phyloP scores from a whole-genome alignment of 768 basidiomycete species.

The Kwoniella botswanensis region DNA sequence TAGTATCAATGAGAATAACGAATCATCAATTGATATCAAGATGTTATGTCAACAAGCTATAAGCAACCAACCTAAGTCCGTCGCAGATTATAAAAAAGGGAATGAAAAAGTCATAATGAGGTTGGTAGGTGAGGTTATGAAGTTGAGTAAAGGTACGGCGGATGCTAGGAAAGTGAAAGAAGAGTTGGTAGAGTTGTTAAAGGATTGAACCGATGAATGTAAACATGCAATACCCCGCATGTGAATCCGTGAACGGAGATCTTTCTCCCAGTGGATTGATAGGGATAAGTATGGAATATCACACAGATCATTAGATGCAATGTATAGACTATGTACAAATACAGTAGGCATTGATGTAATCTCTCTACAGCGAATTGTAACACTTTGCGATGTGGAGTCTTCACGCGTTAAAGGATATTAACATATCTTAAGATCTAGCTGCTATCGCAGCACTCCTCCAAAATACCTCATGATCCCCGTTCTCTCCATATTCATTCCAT shows the following conservation, averaged over 20 bases:
- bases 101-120: slow-evolving; percentile 78
- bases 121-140: slow-evolving; percentile 85
- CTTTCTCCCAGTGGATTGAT: too few relatives aligned
- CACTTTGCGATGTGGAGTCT: too few relatives aligned
- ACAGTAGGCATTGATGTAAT: too few relatives aligned
- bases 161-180: slow-evolving; percentile 69
- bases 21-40: slow-evolving; percentile 43
- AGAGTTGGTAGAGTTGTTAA: slow-evolving; percentile 58
- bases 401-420: too few relatives aligned
- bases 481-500: slow-evolving; percentile 36
- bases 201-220: slow-evolving; percentile 5
- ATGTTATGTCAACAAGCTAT: slow-evolving; percentile 71
- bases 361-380: too few relatives aligned
- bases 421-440: neutral
- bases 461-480: slow-evolving; percentile 14
- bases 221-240: too few relatives aligned
- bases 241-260: too few relatives aligned
- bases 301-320: too few relatives aligned
- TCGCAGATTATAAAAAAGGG: slow-evolving; percentile 69
- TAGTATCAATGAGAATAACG: neutral
- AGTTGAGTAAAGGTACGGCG: slow-evolving; percentile 74
- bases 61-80: slow-evolving; percentile 69
- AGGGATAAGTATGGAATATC: too few relatives aligned
- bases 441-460: slow-evolving; percentile 13
- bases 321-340: too few relatives aligned